Base-by-base conservation (phyloP, 1,139 yeast species). In the Hansenula sp. region DNA sequence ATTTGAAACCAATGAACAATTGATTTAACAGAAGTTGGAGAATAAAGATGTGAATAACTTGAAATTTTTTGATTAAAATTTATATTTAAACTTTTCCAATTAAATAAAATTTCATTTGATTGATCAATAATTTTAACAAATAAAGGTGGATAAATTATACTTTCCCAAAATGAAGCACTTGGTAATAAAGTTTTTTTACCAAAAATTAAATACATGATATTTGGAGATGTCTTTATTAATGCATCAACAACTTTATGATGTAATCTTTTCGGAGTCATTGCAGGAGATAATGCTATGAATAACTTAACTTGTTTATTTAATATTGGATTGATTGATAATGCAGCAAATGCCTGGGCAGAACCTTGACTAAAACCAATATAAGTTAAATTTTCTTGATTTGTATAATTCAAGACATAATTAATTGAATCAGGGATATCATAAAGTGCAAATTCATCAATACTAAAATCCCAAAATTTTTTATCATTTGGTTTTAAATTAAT, bases 1-100 rank as follows among this genome's bases (percentile, higher is more conserved):
- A 90, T 88, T 63, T 90, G 97, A 60, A 90, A 90, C 97, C 97
- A 90, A 63, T 90, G 97, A 28, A 89, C 97, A 37, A 88, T 92
- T 20, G 87, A 79, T 61, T 90, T 90, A 34, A 89, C 97, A 4
- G 94, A 82, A 0, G 97, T 88, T 21, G 95, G 85, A 2, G 95
- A 85, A 64, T 89, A 90, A 40, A 90, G 66, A 61, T 90, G 96
- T 20, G 87, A 79, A 61, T 86, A 90, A 29, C 88, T 75, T 25
- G 86, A 75, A 40, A 81, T 63, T 56, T 89, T 89, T 61, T 89
- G 96, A 38, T 77, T 65, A 47, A 74, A 70, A 25, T 79, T 65
- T 48, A 90, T 90, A 61, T 90, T 86, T 6, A 52, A 38, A 13
- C 90, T 75, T 40, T 68, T 71, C 97, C 97, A 90, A 56, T 82